These are phyloP conservation scores for Emergomyces pasteurianus DNA, from an alignment of 2,329 filamentous ascomycete genomes.

Conservation along the genomic window DNA sequence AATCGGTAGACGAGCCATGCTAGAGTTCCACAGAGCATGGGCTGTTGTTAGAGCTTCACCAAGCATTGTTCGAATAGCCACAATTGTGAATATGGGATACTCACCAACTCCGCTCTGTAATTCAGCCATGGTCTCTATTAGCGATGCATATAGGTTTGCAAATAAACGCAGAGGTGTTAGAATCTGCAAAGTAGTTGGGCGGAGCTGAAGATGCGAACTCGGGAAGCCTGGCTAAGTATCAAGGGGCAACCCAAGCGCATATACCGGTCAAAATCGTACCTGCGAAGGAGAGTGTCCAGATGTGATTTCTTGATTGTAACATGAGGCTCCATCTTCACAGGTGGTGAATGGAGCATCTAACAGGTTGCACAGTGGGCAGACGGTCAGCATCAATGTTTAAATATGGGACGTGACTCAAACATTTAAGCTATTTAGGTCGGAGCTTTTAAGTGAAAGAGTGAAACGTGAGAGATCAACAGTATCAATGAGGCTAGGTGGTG, in stretches of 20 bases:
- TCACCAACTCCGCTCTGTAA: constrained; percentile 5
- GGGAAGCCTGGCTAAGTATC: neutral
- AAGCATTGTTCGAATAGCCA: neutral
- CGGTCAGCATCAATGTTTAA: neutral
- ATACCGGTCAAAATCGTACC: constrained; percentile 35
- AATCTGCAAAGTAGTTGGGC: neutral
- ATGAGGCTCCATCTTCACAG: constrained; percentile 20
- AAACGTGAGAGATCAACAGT: neutral
- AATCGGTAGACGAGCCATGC: constrained; percentile 30
- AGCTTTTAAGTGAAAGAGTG: neutral
- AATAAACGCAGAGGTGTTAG: neutral
- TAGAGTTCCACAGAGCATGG: constrained; percentile 20
- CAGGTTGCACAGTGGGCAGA: neutral
- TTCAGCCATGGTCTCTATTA: neutral
- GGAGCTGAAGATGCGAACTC: neutral
- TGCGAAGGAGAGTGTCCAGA: constrained; percentile 49
- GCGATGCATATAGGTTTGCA: neutral
- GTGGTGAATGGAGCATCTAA: neutral
- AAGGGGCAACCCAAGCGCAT: neutral
- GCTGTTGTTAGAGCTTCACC: neutral
- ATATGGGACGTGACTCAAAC: neutral
- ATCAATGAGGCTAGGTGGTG: neutral
- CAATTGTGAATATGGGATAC: neutral
- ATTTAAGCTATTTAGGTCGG: neutral
- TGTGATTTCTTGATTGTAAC: constrained; percentile 50